Percentiles rank a stretch among this genome's conserved stretches.
phyloP scores from a whole-genome alignment of 805 yeast genomes.

The Wickerhamiella brachini region DNA sequence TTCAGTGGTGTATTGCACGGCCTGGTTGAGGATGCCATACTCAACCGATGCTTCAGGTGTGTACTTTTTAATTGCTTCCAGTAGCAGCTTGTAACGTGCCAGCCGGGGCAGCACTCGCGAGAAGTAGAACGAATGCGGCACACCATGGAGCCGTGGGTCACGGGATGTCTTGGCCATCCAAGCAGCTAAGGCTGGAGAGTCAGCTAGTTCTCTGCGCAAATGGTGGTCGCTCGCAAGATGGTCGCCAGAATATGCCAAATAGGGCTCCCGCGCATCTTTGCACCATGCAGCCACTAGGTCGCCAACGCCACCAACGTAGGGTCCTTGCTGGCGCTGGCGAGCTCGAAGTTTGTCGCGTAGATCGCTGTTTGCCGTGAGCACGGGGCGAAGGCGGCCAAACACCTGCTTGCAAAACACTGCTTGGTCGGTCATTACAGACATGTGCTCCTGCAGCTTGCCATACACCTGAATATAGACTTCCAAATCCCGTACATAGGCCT shows the following conservation, averaged over 20 bases:
- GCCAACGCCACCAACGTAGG: slow-evolving; percentile 33
- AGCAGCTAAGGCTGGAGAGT: slow-evolving; percentile 33
- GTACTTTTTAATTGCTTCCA: slow-evolving; percentile 41
- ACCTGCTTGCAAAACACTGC: slow-evolving; percentile 48
- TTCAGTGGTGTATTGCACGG: slow-evolving; percentile 39
- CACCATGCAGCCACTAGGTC: slow-evolving; percentile 56
- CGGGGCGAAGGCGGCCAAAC: slow-evolving; percentile 39
- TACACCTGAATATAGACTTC: slow-evolving; percentile 47
- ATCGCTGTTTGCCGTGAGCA: slow-evolving; percentile 41
- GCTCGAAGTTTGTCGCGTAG: slow-evolving; percentile 45
- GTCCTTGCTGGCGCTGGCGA: slow-evolving; percentile 49
- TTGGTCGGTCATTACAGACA: slow-evolving; percentile 35
- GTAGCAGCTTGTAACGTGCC: slow-evolving; percentile 47
- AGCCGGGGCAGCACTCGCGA: slow-evolving; percentile 43
- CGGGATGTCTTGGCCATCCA: slow-evolving; percentile 46
- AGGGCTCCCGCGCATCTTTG: slow-evolving; percentile 37
- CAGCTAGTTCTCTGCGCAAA: slow-evolving; percentile 30
- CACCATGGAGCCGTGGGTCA: slow-evolving; percentile 30
- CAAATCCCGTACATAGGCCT: slow-evolving; percentile 53
- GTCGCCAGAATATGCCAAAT: slow-evolving; percentile 42
- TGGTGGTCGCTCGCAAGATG: slow-evolving; percentile 27
- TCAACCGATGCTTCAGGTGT: slow-evolving; percentile 39
- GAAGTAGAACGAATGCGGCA: slow-evolving; percentile 33
- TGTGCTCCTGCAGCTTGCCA: slow-evolving; percentile 31
- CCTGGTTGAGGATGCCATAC: slow-evolving; percentile 35